These are phyloP conservation scores for Acanthamoeba castellanii DNA, from an alignment of 208 protist species.

Conservation along the genomic window DNA sequence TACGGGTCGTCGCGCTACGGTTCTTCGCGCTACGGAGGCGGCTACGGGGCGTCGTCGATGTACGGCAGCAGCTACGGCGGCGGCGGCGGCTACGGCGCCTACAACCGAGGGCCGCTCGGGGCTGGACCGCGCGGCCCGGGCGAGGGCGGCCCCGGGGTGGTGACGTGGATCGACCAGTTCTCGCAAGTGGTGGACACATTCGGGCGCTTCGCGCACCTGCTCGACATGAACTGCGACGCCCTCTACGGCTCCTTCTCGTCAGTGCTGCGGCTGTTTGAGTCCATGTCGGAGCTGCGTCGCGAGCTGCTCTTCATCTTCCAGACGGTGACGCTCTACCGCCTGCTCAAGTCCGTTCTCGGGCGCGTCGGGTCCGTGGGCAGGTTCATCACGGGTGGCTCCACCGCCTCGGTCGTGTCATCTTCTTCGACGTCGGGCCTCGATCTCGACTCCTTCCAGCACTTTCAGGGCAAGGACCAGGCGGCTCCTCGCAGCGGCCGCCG, in stretches of 20 bases:
- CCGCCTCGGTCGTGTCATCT: constrained; percentile 1
- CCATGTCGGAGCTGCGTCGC: constrained; percentile 75
- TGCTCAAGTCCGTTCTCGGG: constrained; percentile 74
- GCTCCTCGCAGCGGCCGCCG: too few relatives aligned
- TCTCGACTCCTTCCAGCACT: constrained; percentile 46
- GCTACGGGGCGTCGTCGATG: not conserved
- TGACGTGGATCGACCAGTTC: constrained; percentile 76
- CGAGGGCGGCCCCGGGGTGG: constrained; percentile 4
- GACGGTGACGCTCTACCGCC: constrained; percentile 78
- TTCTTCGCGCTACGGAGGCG: constrained; percentile 23
- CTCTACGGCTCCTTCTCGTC: constrained; percentile 81
- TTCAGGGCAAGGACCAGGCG: constrained; percentile 17
- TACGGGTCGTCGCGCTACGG: not conserved
- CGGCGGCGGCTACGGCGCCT: not conserved
- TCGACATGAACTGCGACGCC: constrained; percentile 82
- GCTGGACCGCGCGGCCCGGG: not conserved
- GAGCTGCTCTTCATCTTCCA: constrained; percentile 77
- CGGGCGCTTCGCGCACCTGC: constrained; percentile 74
- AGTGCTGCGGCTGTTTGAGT: constrained; percentile 78
- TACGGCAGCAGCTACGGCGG: constrained; percentile 53
- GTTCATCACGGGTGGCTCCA: not conserved
- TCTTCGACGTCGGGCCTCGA: constrained; percentile 71
- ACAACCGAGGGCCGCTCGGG: not conserved
- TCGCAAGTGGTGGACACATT: constrained; percentile 78
- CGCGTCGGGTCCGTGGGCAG: not conserved